Conservation (phyloP, 192 early-diverging fungal genomes). For the Coemansia sp. region DNA sequence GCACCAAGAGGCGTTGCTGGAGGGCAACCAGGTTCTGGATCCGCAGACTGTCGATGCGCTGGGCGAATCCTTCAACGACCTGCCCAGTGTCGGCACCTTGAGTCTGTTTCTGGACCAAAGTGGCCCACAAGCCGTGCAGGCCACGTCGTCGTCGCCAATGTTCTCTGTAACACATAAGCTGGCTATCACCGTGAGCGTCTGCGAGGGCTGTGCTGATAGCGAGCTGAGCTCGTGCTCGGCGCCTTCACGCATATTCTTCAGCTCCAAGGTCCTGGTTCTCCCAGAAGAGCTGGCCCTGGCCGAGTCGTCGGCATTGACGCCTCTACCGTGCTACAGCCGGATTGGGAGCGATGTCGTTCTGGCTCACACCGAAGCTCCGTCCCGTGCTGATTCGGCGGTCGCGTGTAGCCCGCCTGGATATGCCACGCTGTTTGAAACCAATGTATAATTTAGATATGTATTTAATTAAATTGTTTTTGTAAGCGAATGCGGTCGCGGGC, state of each 20-base stretch:
- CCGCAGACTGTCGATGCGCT: constrained; percentile 32
- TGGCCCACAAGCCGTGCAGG: constrained; percentile 19
- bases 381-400: not conserved
- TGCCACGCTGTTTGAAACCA: not conserved
- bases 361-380: constrained; percentile 8
- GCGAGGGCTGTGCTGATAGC: constrained; percentile 7
- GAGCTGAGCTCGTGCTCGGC: not conserved
- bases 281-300: constrained; percentile 22
- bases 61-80: constrained; percentile 35
- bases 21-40: constrained; percentile 16
- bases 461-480: constrained; percentile 22
- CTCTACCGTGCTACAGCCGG: constrained; percentile 31
- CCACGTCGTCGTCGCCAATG: constrained; percentile 26
- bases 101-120: constrained; percentile 8
- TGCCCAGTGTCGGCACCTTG: constrained; percentile 21
- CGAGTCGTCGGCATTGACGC: constrained; percentile 3
- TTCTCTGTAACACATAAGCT: constrained; percentile 38
- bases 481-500: constrained; percentile 37
- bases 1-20: not conserved
- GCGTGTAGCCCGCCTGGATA: constrained; percentile 10
- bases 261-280: constrained; percentile 27
- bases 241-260: constrained; percentile 14
- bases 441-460: not conserved
- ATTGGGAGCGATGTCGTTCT: constrained; percentile 32
- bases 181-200: constrained; percentile 15